Base-by-base conservation (phyloP, 2,329 filamentous ascomycete genomes). In the Verticillium tricorpus region DNA sequence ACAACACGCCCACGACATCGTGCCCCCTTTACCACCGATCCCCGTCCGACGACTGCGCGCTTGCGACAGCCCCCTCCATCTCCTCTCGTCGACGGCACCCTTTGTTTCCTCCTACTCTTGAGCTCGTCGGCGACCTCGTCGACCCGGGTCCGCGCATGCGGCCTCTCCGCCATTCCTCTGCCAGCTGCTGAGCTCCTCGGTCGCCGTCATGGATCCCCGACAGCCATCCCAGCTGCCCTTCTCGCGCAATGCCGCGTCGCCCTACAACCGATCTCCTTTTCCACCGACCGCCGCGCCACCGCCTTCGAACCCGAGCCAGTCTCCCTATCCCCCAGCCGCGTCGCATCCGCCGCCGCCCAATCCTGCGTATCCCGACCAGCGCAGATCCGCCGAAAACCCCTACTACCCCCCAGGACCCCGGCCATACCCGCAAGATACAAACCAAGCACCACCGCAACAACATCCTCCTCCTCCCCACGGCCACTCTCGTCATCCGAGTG, bases 351-450 rank as follows among this genome's bases (percentile, higher is more conserved):
- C 62, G 55, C 17, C 60, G 12, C 62, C 64, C 56, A 64, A 64
- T 61, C 62, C 69, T 67, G 69, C 72, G 61, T 73, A 75, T 69
- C 69, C 67, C 61, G 67, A 68, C 62, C 70, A 72, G 63, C 75
- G 77, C 64, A 75, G 74, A 64, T 74, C 75, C 25, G 79, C 78
- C 66, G 79, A 81, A 66, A 74, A 78, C n/a, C 70, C 73, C 57
- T 81, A 75, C 66, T 77, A 77, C 64, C 64, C 74, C n/a, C 69
- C 74, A 57, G 66, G 66, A 19, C 69, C 74, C 57, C 73, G 74
- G 63, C 67, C 71, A 14, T 76, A 76, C 54, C 67, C 72, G 9
- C 66, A 70, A 62, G 71, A 73, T 19, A 67, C 70, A 57, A 65
- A 65, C 34, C 66, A 72, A 8, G 69, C 69, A 55, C 66, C 69